A percentile compares a stretch with the other conserved stretches of the same genome.
phyloP scores from a whole-genome alignment of 225 moss, liverwort and hornwort genomes.

The Antitrichia curtipendula region DNA sequence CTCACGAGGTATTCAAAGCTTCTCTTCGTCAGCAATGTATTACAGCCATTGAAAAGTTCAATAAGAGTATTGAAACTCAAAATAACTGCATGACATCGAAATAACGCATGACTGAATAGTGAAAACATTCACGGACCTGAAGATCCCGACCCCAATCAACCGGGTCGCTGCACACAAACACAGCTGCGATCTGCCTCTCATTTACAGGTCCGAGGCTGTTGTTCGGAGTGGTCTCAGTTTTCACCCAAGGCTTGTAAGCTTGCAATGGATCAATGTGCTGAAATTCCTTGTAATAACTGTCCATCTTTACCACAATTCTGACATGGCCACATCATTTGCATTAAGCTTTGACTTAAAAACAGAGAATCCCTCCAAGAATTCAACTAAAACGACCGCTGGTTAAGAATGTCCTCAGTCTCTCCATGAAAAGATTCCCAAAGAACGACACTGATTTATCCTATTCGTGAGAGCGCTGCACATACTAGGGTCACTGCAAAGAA shows the following conservation, averaged over 20 bases:
- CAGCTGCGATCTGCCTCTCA: constrained; percentile 47
- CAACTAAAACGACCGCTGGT: not conserved
- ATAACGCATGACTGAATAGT: not conserved
- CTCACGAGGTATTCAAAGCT: not conserved
- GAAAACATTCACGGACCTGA: constrained; percentile 35
- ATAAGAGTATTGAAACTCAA: not conserved
- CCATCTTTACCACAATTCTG: constrained; percentile 63
- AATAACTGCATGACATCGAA: not conserved
- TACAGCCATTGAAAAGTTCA: not conserved
- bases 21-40: not conserved
- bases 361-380: not conserved
- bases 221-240: not conserved
- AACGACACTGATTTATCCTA: not conserved
- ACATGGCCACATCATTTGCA: not conserved
- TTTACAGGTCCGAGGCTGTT: not conserved
- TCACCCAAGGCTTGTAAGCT: constrained; percentile 55
- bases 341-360: not conserved
- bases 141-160: constrained; percentile 81
- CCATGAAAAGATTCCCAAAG: not conserved
- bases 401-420: not conserved
- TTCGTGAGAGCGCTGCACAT: not conserved
- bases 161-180: constrained; percentile 83
- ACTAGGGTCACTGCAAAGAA: not conserved
- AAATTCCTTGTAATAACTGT: constrained; percentile 43
- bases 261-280: constrained; percentile 57